Conservation (phyloP, 2,329 filamentous ascomycete species). For the Coniosporium tulheliwenetii region DNA sequence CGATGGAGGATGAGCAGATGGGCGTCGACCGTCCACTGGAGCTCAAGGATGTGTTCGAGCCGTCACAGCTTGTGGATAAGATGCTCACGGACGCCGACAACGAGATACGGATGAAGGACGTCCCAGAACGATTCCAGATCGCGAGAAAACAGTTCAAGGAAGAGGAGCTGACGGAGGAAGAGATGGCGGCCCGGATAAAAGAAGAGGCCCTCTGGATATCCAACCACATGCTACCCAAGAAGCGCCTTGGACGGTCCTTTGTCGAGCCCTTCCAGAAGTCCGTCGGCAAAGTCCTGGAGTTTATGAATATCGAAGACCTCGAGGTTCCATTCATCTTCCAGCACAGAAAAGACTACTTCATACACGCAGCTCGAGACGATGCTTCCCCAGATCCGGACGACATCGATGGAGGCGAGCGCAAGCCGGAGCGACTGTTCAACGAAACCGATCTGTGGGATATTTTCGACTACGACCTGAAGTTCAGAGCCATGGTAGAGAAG, state of each 20-base stretch:
- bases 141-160: constrained; percentile 80
- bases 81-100: constrained; percentile 95
- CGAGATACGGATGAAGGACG: constrained; percentile 70
- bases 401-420: constrained; percentile 34
- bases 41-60: constrained; percentile 96
- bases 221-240: constrained; percentile 77
- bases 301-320: constrained; percentile 85
- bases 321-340: constrained; percentile 98
- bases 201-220: constrained; percentile 91
- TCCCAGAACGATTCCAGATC: constrained; percentile 88
- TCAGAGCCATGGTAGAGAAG: constrained; percentile 83
- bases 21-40: constrained; percentile 73
- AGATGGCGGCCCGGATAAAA: constrained; percentile 44
- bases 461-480: constrained; percentile 88
- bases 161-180: constrained; percentile 63
- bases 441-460: constrained; percentile 94
- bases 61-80: constrained; percentile 83
- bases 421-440: constrained; percentile 65
- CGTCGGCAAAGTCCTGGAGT: constrained; percentile 82
- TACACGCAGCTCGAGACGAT: constrained; percentile 64
- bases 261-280: constrained; percentile 75
- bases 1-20: constrained; percentile 61
- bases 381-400: constrained; percentile 49
- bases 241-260: constrained; percentile 49
- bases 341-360: constrained; percentile 93